A percentile compares a stretch with the other conserved stretches of the same genome.
Conservation (phyloP, 768 basidiomycete species). For the Suillus sp. region DNA sequence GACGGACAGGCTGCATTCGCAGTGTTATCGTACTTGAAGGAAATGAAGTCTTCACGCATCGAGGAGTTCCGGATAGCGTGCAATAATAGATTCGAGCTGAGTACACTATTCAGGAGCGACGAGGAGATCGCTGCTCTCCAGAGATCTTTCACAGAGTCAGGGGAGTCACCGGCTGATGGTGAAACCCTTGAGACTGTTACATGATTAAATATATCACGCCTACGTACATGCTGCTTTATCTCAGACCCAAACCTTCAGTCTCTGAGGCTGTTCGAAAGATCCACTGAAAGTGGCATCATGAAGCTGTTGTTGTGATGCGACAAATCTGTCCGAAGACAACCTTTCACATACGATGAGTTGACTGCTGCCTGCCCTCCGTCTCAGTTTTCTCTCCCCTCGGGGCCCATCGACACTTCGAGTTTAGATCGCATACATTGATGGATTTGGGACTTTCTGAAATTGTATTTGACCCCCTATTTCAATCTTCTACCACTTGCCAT, state of each 20-base stretch:
- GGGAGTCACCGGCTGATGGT: slow-evolving; percentile 15
- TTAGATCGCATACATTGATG: no score
- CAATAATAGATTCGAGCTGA: slow-evolving; percentile 54
- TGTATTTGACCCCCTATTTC: no score
- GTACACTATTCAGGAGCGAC: slow-evolving; percentile 64
- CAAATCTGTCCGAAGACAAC: background rate
- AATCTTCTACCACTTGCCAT: no score
- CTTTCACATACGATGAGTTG: background rate
- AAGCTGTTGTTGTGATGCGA: background rate
- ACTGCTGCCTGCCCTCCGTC: background rate
- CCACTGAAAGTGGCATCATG: background rate
- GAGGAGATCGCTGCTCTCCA: slow-evolving; percentile 51
- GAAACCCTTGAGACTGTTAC: slow-evolving; percentile 6
- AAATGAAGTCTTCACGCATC: slow-evolving; percentile 50
- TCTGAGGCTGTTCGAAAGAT: background rate
- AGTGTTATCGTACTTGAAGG: slow-evolving; percentile 49
- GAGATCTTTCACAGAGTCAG: slow-evolving; percentile 23
- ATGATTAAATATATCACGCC: background rate
- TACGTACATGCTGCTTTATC: background rate
- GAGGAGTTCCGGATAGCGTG: slow-evolving; percentile 66
- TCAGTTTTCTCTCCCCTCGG: background rate
- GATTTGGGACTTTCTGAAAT: no score
- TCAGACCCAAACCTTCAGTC: background rate
- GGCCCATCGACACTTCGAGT: no score
- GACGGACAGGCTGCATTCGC: slow-evolving; percentile 51